phyloP scores from a whole-genome alignment of 306 rosid genomes.

The Vigna mungo region DNA sequence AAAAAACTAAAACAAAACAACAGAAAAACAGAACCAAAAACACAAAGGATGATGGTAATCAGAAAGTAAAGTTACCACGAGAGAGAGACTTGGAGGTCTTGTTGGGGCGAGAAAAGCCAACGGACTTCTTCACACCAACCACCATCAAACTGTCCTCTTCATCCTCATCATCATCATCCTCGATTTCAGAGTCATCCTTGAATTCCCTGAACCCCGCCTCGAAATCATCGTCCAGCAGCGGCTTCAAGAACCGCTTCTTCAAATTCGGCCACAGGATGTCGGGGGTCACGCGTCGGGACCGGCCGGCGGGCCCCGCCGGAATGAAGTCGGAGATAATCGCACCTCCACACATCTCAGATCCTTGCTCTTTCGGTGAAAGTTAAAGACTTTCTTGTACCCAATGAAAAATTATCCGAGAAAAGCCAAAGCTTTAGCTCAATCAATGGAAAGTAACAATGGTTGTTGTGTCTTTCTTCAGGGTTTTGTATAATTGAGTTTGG shows the following conservation, averaged over 20 bases:
- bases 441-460: background rate
- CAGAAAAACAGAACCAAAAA: background rate
- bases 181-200: constrained; percentile 87
- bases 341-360: constrained; percentile 86
- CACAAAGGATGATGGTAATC: background rate
- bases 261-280: constrained; percentile 77
- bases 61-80: constrained; percentile 49
- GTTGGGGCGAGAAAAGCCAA: constrained; percentile 50
- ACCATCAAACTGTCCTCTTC: constrained; percentile 43
- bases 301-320: constrained; percentile 44
- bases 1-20: background rate
- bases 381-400: constrained; percentile 39
- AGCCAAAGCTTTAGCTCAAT: constrained; percentile 20
- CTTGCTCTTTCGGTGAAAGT: background rate
- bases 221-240: constrained; percentile 69
- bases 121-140: constrained; percentile 62
- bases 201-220: constrained; percentile 86
- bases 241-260: constrained; percentile 56
- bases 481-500: constrained; percentile 39
- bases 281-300: constrained; percentile 62
- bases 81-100: constrained; percentile 40
- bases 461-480: constrained; percentile 4
- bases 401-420: background rate
- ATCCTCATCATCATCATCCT: constrained; percentile 53
- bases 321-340: constrained; percentile 95